Conservation (phyloP, 495 filamentous ascomycete genomes). For the Achaetomiella virescens region DNA sequence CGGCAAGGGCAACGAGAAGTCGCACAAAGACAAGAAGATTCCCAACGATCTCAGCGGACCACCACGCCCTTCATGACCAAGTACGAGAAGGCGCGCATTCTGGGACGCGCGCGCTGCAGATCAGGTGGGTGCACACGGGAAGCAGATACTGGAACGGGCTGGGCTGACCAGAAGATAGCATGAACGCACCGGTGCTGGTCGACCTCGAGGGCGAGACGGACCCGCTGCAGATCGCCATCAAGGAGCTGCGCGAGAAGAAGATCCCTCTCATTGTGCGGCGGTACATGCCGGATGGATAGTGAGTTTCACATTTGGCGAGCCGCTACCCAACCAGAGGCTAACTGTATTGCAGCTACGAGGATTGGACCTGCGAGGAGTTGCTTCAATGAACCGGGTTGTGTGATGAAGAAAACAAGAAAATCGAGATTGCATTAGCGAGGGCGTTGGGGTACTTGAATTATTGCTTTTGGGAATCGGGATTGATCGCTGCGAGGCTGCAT, state of each 20-base stretch:
- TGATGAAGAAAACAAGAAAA: slow-evolving; percentile 9
- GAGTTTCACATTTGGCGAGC: slow-evolving; percentile 34
- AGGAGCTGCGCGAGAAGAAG: slow-evolving; percentile 97
- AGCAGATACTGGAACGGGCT: background rate
- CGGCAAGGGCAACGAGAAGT: slow-evolving; percentile 44
- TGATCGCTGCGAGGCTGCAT: background rate
- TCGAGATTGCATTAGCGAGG: slow-evolving; percentile 30
- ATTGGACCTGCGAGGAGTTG: slow-evolving; percentile 97
- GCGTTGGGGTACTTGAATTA: slow-evolving; percentile 23
- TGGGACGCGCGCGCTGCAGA: slow-evolving; percentile 94
- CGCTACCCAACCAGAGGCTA: background rate
- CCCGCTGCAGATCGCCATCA: slow-evolving; percentile 92
- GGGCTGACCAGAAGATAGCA: slow-evolving; percentile 45
- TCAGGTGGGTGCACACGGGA: slow-evolving; percentile 57
- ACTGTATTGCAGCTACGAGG: slow-evolving; percentile 69
- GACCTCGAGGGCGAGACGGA: slow-evolving; percentile 97
- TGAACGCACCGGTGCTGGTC: slow-evolving; percentile 96
- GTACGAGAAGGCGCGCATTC: slow-evolving; percentile 88
- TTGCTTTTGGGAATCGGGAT: background rate
- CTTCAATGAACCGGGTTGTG: slow-evolving; percentile 40
- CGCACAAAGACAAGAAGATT: slow-evolving; percentile 81
- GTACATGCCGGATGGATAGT: slow-evolving; percentile 96
- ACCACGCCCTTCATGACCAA: slow-evolving; percentile 99
- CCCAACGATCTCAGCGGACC: slow-evolving; percentile 75
- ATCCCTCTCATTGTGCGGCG: slow-evolving; percentile 90